phyloP scores from a whole-genome alignment of 2,329 filamentous ascomycete genomes.

The Fusarium camptoceras region DNA sequence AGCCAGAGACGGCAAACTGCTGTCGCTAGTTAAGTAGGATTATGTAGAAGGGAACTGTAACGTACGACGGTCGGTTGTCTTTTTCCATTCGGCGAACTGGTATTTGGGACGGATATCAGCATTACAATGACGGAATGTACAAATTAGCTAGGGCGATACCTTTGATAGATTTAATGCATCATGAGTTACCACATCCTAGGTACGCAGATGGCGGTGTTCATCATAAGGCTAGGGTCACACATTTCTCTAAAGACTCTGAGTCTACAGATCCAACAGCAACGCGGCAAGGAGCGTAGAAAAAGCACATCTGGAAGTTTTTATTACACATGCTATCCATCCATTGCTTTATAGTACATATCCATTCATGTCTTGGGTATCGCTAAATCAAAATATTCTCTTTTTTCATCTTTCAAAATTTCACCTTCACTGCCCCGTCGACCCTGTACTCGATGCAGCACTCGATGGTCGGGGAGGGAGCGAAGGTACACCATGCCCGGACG shows the following conservation, averaged over 20 bases:
- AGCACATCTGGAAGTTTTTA: not conserved
- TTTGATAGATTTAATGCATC: constrained; percentile 37
- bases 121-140: constrained; percentile 34
- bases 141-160: constrained; percentile 12
- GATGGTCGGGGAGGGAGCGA: constrained; percentile 51
- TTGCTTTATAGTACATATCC: constrained; percentile 39
- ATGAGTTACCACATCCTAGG: constrained; percentile 7
- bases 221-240: not conserved
- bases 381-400: constrained; percentile 43
- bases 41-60: not conserved
- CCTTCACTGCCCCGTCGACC: constrained; percentile 55
- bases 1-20: constrained; percentile 48
- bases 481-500: constrained; percentile 43
- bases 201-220: not conserved
- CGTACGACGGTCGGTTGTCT: constrained; percentile 1
- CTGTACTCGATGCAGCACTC: constrained; percentile 58
- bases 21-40: constrained; percentile 43
- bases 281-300: not conserved
- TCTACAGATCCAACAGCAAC: not conserved
- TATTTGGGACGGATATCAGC: constrained; percentile 22
- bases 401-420: not conserved
- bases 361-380: constrained; percentile 48
- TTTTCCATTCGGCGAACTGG: constrained; percentile 31
- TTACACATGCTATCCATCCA: constrained; percentile 20
- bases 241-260: not conserved